Evolutionary conservation across 352 stramenopile species (phyloP).

Genomic region (Phytophthora ramorum): DNA sequence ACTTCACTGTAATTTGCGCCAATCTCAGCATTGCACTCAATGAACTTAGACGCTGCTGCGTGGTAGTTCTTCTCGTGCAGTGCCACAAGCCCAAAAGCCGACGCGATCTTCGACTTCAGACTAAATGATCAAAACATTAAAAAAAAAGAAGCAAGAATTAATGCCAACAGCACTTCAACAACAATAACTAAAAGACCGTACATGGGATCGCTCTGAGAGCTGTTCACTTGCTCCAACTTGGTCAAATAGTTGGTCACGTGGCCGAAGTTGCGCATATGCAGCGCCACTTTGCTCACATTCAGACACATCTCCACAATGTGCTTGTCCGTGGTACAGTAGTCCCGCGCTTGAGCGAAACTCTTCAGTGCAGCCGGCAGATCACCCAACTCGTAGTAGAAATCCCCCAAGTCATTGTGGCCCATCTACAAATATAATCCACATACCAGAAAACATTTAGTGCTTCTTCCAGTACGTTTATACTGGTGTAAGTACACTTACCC

Average conservation of each 20-base stretch:
- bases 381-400: conserved; percentile 89
- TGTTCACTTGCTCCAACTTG: conserved; percentile 85
- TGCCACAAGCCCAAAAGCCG: conserved; percentile 79
- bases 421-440: conserved; percentile 51
- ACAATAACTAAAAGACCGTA: conserved; percentile 29
- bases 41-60: conserved; percentile 78
- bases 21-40: conserved; percentile 83
- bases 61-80: conserved; percentile 87
- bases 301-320: conserved; percentile 92
- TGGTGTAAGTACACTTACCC: conserved; percentile 44
- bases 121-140: conserved; percentile 36
- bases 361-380: conserved; percentile 81
- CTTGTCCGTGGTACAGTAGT: conserved; percentile 92
- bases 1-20: conserved; percentile 85
- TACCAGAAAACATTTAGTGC: not conserved
- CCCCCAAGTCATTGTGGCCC: conserved; percentile 87
- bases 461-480: not conserved
- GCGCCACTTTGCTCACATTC: conserved; percentile 88
- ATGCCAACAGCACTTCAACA: not conserved
- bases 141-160: not conserved
- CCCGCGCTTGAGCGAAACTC: conserved; percentile 86
- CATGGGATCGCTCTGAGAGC: conserved; percentile 72
- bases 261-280: conserved; percentile 88
- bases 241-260: conserved; percentile 90
- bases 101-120: conserved; percentile 84